phyloP scores from a whole-genome alignment of 2,329 filamentous ascomycete genomes.

The Colletotrichum sidae region DNA sequence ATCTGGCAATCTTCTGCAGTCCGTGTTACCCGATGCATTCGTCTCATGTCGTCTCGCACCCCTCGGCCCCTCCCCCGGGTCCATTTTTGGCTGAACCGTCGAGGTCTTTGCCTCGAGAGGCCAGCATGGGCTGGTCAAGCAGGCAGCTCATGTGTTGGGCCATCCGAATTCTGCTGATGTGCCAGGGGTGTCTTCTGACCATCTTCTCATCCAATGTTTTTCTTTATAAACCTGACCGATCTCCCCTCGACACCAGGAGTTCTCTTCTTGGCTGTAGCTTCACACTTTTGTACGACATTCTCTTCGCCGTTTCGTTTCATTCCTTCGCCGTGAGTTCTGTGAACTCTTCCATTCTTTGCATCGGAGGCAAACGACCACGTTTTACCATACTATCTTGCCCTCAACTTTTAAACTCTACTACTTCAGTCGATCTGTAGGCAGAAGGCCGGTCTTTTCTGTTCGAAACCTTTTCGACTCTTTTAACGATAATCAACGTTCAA shows the following conservation, averaged over 20 bases:
- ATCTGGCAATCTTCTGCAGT: conserved; percentile 13
- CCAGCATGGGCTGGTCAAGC: conserved; percentile 9
- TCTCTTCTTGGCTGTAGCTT: conserved; percentile 25
- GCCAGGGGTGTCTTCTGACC: conserved; percentile 23
- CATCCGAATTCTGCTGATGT: conserved; percentile 25
- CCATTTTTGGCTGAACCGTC: background rate
- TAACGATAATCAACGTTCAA: conserved; percentile 12
- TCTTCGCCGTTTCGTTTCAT: conserved; percentile 33
- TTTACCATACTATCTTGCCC: background rate
- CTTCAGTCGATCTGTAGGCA: conserved; percentile 24
- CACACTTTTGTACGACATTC: conserved; percentile 29
- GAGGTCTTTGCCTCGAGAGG: background rate
- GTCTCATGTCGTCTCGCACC: conserved; percentile 25
- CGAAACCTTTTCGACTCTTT: background rate
- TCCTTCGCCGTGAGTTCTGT: conserved; percentile 37
- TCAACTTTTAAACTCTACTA: background rate
- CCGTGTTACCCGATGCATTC: conserved; percentile 12
- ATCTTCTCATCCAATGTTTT: conserved; percentile 19
- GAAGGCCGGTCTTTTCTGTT: conserved; percentile 35
- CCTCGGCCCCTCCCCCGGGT: background rate
- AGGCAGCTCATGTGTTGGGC: conserved; percentile 14
- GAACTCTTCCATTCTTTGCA: conserved; percentile 41
- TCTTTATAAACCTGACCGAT: conserved; percentile 29
- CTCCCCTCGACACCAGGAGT: conserved; percentile 16
- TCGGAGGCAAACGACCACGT: background rate